phyloP scores from a whole-genome alignment of 257 asterid species.

The Coffea canephora region DNA sequence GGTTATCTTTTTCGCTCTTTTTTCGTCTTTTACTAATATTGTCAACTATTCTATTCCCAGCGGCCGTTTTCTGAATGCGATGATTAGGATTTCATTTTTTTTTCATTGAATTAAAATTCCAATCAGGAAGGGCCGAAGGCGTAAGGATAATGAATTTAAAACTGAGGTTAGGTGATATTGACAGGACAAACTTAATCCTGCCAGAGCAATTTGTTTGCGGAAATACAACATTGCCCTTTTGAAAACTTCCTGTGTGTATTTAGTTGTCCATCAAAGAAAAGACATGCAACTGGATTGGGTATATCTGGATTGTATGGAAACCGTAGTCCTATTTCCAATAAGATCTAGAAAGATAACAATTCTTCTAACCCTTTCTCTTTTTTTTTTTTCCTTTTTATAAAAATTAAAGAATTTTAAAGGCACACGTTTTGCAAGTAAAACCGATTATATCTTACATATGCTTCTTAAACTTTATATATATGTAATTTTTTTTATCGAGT shows the following conservation, averaged over 20 bases:
- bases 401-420: too few species aligned
- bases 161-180: background rate
- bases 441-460: too few species aligned
- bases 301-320: too few species aligned
- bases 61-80: slow-evolving; percentile 21
- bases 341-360: too few species aligned
- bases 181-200: background rate
- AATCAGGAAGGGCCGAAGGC: background rate
- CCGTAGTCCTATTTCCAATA: too few species aligned
- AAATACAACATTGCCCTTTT: slow-evolving; percentile 4
- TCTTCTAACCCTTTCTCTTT: too few species aligned
- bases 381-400: too few species aligned
- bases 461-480: too few species aligned
- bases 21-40: background rate
- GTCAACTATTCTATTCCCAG: slow-evolving; percentile 26
- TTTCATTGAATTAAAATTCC: background rate
- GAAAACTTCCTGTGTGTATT: too few species aligned
- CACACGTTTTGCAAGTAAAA: too few species aligned
- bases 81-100: background rate
- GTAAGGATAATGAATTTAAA: background rate
- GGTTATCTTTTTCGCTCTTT: background rate
- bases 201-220: background rate
- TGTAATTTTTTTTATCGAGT: too few species aligned
- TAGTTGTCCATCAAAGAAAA: too few species aligned
- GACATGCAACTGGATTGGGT: background rate